Conservation (phyloP, 1,284 basidiomycete species). For the Leccinum griseonigrum region DNA sequence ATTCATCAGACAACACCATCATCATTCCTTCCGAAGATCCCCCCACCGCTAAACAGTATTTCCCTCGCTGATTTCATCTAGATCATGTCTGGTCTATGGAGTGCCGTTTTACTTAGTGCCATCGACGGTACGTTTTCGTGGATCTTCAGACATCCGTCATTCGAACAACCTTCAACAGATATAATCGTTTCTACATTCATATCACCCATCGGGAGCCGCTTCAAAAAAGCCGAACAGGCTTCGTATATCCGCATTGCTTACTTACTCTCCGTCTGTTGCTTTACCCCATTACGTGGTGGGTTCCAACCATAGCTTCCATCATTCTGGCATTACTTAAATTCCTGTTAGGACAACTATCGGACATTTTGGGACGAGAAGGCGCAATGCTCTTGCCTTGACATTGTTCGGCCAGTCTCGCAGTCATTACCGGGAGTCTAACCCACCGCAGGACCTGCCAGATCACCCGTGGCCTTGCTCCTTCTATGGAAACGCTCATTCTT, state of each 20-base stretch:
- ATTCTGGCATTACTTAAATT: background rate
- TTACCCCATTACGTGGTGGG: conserved; percentile 67
- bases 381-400: background rate
- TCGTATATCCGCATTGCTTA: conserved; percentile 89
- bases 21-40: background rate
- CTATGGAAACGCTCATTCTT: conserved; percentile 55
- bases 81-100: conserved; percentile 75
- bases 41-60: conserved; percentile 38
- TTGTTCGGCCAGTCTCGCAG: too few species aligned
- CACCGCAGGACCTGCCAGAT: too few species aligned
- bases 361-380: background rate
- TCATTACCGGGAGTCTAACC: too few species aligned
- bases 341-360: background rate
- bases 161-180: conserved; percentile 38
- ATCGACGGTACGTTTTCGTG: conserved; percentile 58
- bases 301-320: too few species aligned
- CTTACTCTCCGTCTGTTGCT: conserved; percentile 85
- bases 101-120: conserved; percentile 75
- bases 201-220: conserved; percentile 76
- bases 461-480: background rate
- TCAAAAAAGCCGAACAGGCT: conserved; percentile 74
- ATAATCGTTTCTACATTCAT: conserved; percentile 78
- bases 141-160: background rate
- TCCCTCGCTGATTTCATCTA: conserved; percentile 56
- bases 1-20: too few species aligned